Base-by-base conservation (phyloP, 192 early-diverging fungal genomes). In the Podila epicladia region DNA sequence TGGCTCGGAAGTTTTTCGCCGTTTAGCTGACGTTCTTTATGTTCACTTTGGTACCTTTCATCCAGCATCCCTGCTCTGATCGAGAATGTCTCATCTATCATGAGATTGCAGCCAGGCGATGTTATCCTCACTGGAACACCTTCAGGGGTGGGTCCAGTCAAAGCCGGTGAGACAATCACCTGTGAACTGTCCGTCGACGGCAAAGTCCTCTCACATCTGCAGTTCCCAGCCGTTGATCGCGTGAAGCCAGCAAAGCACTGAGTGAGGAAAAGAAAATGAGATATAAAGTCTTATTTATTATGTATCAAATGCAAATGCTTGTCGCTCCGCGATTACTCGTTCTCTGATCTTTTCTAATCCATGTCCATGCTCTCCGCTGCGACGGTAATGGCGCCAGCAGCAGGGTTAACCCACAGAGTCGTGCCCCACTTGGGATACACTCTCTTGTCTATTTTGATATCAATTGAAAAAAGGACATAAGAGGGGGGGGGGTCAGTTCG, bases 361-460 rank as follows among this genome's bases (percentile, higher is more conserved):
- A 80, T 80, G 49, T 80, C 77, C 77, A 80, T 80, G 67, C 77
- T 65, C 62, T 80, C 77, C 49, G 45, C 57, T 3, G 67, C 77
- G 17, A 66, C 41, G 15, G 62, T 38, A 5, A 32, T 32, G 53
- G 61, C 63, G 3, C 77, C 77, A 37, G 77, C 71, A 64, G 67
- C 61, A 19, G 77, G 77, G 67, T 80, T 80, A 62, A 80, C 62
- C 82, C 84, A 90, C 12, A 90, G 63, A 28, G 67, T 68, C n/a
- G 96, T 97, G 69, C 85, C 94, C 98, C 96, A 98, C 86, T 97
- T 97, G 68, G 98, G 98, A 82, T 94, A 98, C 53, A 97, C 89
- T 51, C 98, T 89, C 88, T 99, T 80, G 71, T 80, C 73, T 74
- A 63, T 62, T 64, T 58, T 5, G 22, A 50, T 32, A 4, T 1